Percentiles rank a stretch among this genome's conserved stretches.
Conservation (phyloP, 768 basidiomycete species). For the Pluteus cervinus region DNA sequence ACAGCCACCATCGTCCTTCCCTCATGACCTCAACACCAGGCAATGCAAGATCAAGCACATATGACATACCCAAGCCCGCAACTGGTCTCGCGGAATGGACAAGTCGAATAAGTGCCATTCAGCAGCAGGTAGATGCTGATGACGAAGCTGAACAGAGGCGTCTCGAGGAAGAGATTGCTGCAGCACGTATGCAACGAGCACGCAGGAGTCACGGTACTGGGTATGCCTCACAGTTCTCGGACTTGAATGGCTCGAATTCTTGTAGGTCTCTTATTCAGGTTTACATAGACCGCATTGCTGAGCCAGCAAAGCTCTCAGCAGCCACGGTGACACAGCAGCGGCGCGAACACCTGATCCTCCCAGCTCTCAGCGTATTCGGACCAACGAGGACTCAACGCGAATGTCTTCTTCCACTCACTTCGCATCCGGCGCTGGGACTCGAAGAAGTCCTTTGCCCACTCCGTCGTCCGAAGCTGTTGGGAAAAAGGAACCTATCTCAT, state of each 20-base stretch:
- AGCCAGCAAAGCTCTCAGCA: neutral
- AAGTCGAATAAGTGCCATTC: constrained; percentile 71
- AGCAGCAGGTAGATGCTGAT: constrained; percentile 75
- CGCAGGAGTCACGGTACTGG: constrained; percentile 41
- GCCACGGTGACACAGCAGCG: neutral
- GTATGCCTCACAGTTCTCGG: constrained; percentile 29
- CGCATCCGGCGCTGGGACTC: constrained; percentile 1
- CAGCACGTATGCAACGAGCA: constrained; percentile 43
- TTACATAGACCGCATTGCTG: constrained; percentile 8
- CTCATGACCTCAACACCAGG: neutral
- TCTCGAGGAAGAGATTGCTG: constrained; percentile 58
- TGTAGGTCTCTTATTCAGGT: constrained; percentile 33
- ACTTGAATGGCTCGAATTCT: constrained; percentile 34
- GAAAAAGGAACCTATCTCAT: constrained; percentile 52
- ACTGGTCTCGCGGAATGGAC: constrained; percentile 77
- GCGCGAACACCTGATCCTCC: constrained; percentile 14
- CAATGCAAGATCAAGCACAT: constrained; percentile 15
- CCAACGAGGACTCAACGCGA: no score
- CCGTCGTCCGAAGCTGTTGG: constrained; percentile 10
- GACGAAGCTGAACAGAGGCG: constrained; percentile 72
- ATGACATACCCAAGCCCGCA: constrained; percentile 50
- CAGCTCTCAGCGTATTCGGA: no score
- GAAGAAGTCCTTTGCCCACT: constrained; percentile 5
- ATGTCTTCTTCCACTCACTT: no score
- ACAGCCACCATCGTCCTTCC: neutral